Base-by-base conservation (phyloP, 345 rosid species). In the Gossypium herbaceum region DNA sequence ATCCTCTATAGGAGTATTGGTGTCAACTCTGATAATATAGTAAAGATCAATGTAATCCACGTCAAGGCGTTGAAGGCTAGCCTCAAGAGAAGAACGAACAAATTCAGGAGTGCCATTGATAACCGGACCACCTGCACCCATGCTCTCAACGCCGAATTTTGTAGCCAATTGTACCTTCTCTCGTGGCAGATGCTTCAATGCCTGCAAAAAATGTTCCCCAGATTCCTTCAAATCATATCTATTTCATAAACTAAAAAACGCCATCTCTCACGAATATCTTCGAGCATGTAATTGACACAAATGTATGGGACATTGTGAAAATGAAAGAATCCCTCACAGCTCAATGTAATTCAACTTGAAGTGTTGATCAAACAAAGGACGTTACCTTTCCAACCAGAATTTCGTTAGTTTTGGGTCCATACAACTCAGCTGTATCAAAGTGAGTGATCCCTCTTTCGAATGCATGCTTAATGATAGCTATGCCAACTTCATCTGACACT, bases 141-240 rank as follows among this genome's bases (percentile, higher is more conserved):
- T 7, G 63, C 12, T 45, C 27, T 10, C 75, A 67, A 69, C 0
- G n/a, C 87, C 87, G 74, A 81, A 84, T 56, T 84, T 82, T 66
- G 85, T 73, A 58, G 87, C 85, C 63, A 84, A 9, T 8, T 78
- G 85, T 11, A 84, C 71, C 57, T 69, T 75, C 2, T 80, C 87
- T 76, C 87, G 60, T 0, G 83, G 83, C n/a, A 84, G 45, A 3
- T 81, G 78, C 81, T 82, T 81, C 56, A 84, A n/a, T 16, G 83
- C 83, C 85, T 84, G 76, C 52, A 54, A 47, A 17, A 54, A n/a
- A n/a, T 7, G 8, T 66, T 66, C n/a, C 0, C 16, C 7, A 16
- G 1, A 10, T 11, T 4, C 17, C 29, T 11, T 44, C 20, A 19
- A 20, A 50, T 12, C 54, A 12, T 50, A 13, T 11, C 4, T 1